These are phyloP conservation scores for Coprinellus micaceus DNA, from an alignment of 768 basidiomycete species.

Conservation along the genomic window DNA sequence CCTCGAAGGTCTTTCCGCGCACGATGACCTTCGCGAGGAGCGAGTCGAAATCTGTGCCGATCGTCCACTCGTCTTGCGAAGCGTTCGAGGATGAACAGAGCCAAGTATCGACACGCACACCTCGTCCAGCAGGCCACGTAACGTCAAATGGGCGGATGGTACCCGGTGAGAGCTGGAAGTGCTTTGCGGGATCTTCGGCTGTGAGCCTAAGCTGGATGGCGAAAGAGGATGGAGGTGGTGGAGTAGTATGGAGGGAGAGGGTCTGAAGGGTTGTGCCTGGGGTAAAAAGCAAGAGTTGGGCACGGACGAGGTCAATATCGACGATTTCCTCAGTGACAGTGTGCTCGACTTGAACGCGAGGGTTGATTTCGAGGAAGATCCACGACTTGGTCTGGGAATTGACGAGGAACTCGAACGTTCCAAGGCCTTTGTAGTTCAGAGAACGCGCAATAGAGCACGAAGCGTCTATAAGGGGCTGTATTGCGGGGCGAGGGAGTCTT, in stretches of 20 bases:
- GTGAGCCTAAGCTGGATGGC: constrained; percentile 88
- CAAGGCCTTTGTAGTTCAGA: constrained; percentile 79
- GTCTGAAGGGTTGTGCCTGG: constrained; percentile 68
- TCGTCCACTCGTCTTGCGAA: constrained; percentile 22
- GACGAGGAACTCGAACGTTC: constrained; percentile 87
- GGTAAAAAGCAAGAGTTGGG: constrained; percentile 80
- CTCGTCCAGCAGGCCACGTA: constrained; percentile 73
- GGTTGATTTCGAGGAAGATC: constrained; percentile 91
- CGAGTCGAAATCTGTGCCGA: constrained; percentile 81
- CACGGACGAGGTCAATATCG: constrained; percentile 84
- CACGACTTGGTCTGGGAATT: constrained; percentile 67
- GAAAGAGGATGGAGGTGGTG: constrained; percentile 65
- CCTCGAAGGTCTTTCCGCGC: constrained; percentile 76
- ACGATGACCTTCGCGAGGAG: constrained; percentile 84
- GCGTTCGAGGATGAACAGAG: constrained; percentile 69
- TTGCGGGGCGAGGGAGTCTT: constrained; percentile 63
- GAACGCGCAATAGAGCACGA: constrained; percentile 76
- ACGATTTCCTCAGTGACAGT: constrained; percentile 92
- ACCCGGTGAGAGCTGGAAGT: constrained; percentile 83
- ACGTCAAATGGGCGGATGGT: constrained; percentile 74
- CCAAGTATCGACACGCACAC: constrained; percentile 85
- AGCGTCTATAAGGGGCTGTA: constrained; percentile 65
- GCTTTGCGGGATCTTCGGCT: constrained; percentile 75
- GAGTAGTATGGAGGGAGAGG: constrained; percentile 65
- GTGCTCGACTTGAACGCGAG: constrained; percentile 91